Evolutionary conservation across 129 eudicot genomes (phyloP).

Genomic region (Escallonia herrerae): DNA sequence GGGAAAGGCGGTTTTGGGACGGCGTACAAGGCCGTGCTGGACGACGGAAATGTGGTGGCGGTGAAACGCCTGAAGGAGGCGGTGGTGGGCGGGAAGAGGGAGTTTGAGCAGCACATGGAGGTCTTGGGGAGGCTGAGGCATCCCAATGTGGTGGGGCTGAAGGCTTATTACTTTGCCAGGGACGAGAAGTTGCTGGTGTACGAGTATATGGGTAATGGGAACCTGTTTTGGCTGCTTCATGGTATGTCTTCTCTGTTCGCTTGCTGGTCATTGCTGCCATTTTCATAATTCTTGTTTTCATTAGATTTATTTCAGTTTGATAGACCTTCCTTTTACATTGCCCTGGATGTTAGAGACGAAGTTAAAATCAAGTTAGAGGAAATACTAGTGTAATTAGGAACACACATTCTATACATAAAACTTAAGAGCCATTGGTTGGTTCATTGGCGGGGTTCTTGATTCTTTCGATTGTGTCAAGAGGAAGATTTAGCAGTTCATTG

Average conservation of each 20-base stretch:
- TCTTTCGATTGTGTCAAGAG: too few relatives aligned
- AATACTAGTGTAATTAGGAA: too few relatives aligned
- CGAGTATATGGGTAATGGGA: slow-evolving; percentile 86
- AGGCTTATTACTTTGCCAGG: slow-evolving; percentile 77
- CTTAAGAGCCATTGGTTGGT: too few relatives aligned
- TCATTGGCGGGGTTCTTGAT: too few relatives aligned
- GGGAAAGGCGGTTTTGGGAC: slow-evolving; percentile 95
- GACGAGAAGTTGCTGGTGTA: slow-evolving; percentile 83
- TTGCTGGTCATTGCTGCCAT: too few relatives aligned
- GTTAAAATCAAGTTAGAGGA: too few relatives aligned
- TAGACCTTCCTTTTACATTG: too few relatives aligned
- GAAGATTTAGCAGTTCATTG: too few relatives aligned
- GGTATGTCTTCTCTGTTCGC: slow-evolving; percentile 31
- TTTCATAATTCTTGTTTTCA: too few relatives aligned
- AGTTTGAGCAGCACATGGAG: slow-evolving; percentile 94
- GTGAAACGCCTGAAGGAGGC: slow-evolving; percentile 87
- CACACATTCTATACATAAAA: too few relatives aligned
- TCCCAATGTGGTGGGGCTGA: slow-evolving; percentile 59
- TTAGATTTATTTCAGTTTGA: too few relatives aligned
- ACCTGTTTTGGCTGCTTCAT: slow-evolving; percentile 87
- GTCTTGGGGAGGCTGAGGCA: slow-evolving; percentile 75
- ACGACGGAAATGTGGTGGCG: slow-evolving; percentile 80
- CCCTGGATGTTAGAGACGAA: too few relatives aligned
- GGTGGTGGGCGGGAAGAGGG: slow-evolving; percentile 45
- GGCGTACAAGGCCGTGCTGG: slow-evolving; percentile 88